A percentile compares a stretch with the other conserved stretches of the same genome.
Evolutionary conservation across 1,139 yeast genomes (phyloP).

Genomic region (Taphrina flavorubra): DNA sequence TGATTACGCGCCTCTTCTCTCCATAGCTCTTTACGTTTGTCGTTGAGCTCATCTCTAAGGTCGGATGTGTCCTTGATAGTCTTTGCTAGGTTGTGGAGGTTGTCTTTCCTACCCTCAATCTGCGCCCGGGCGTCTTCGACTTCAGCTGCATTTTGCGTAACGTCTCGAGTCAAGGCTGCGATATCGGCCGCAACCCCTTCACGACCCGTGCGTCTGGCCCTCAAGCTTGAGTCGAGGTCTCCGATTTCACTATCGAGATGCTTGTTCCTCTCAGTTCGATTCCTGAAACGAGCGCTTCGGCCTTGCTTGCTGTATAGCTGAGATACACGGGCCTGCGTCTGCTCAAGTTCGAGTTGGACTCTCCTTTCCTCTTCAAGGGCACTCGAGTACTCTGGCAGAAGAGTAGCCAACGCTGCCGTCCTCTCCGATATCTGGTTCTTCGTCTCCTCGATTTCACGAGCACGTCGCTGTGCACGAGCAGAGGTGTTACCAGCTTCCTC

Average conservation of each 20-base stretch:
- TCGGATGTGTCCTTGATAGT: slow-evolving; percentile 41
- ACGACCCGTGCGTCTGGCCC: slow-evolving; percentile 45
- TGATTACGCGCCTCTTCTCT: slow-evolving; percentile 73
- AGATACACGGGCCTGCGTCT: slow-evolving; percentile 63
- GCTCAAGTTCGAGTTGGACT: slow-evolving; percentile 53
- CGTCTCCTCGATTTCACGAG: slow-evolving; percentile 43
- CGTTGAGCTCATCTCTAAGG: slow-evolving; percentile 56
- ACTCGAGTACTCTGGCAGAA: slow-evolving; percentile 56
- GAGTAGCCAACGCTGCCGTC: slow-evolving; percentile 41
- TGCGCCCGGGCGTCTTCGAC: slow-evolving; percentile 35
- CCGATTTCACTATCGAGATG: slow-evolving; percentile 67
- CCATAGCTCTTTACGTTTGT: slow-evolving; percentile 76
- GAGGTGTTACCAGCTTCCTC: slow-evolving; percentile 44
- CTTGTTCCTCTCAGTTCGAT: slow-evolving; percentile 65
- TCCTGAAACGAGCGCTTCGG: slow-evolving; percentile 65
- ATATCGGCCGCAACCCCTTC: slow-evolving; percentile 50
- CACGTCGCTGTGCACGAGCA: slow-evolving; percentile 40
- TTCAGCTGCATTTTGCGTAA: slow-evolving; percentile 45
- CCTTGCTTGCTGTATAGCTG: slow-evolving; percentile 76
- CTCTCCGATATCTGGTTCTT: slow-evolving; percentile 43
- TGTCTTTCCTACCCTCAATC: slow-evolving; percentile 42
- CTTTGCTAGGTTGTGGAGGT: slow-evolving; percentile 38
- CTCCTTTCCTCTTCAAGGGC: slow-evolving; percentile 56
- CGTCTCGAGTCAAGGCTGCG: slow-evolving; percentile 50
- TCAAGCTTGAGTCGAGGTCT: slow-evolving; percentile 53